phyloP scores from a whole-genome alignment of 2,329 filamentous ascomycete genomes.

The Botrytis hyacinthi region DNA sequence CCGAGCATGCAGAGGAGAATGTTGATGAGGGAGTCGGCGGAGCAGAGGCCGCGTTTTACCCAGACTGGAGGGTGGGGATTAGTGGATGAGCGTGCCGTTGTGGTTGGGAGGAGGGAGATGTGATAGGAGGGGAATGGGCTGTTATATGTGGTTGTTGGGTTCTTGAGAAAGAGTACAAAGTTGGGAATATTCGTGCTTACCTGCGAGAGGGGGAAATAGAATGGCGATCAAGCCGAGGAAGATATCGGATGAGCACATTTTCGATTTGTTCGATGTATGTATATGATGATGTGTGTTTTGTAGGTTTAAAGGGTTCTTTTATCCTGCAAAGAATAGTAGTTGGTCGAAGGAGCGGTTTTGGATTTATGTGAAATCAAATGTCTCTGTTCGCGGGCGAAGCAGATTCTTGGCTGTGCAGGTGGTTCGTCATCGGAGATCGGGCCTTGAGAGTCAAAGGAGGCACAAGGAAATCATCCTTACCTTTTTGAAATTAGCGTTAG shows the following conservation, averaged over 20 bases:
- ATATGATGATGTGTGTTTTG: background rate
- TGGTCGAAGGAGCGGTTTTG: background rate
- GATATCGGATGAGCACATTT: constrained; percentile 59
- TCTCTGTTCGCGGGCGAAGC: constrained; percentile 15
- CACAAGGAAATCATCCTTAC: background rate
- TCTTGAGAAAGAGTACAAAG: background rate
- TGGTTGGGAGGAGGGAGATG: no score
- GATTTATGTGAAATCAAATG: constrained; percentile 6
- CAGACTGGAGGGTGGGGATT: constrained; percentile 61
- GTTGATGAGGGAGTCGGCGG: constrained; percentile 90
- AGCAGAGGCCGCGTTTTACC: constrained; percentile 94
- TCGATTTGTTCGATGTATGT: constrained; percentile 13
- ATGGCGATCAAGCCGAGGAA: constrained; percentile 65
- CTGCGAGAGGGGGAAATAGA: constrained; percentile 63
- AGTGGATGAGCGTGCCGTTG: background rate
- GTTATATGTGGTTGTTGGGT: background rate
- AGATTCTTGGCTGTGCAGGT: constrained; percentile 8
- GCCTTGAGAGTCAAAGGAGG: constrained; percentile 17
- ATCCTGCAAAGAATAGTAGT: background rate
- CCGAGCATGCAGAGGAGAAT: constrained; percentile 81
- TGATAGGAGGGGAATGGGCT: background rate
- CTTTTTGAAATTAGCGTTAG: background rate
- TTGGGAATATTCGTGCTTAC: constrained; percentile 45
- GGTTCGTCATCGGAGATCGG: constrained; percentile 14
- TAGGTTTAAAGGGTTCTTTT: background rate